A percentile compares a stretch with the other conserved stretches of the same genome.
phyloP scores from a whole-genome alignment of 1,284 basidiomycete genomes.

The Cutaneotrichosporon sp. region DNA sequence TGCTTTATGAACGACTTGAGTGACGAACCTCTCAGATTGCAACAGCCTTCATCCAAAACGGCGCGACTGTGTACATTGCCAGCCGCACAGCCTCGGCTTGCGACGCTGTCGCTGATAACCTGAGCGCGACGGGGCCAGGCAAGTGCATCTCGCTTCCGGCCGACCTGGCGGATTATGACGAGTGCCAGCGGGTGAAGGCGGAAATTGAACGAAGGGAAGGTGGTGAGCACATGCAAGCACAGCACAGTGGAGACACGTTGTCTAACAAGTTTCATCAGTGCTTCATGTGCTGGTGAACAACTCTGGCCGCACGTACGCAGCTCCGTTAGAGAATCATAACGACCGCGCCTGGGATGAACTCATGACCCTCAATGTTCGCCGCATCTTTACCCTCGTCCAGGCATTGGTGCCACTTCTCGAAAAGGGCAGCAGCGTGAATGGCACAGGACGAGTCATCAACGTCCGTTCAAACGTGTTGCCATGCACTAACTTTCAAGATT shows the following conservation, averaged over 20 bases:
- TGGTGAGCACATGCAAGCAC: too few relatives aligned
- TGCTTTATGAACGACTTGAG: background rate
- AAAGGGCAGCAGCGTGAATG: conserved; percentile 51
- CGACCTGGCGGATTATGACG: conserved; percentile 55
- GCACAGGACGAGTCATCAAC: conserved; percentile 57
- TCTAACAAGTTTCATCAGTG: too few relatives aligned
- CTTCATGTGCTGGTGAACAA: conserved; percentile 56
- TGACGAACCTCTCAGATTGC: conserved; percentile 44
- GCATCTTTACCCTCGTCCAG: conserved; percentile 3
- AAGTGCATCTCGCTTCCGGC: conserved; percentile 55
- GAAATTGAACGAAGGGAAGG: conserved; percentile 53
- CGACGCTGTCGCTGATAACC: conserved; percentile 47
- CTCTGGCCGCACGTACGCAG: conserved; percentile 22
- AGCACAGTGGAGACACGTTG: too few relatives aligned
- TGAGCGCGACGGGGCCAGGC: conserved; percentile 55
- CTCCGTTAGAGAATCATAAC: conserved; percentile 7
- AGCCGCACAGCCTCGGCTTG: conserved; percentile 36
- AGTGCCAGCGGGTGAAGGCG: conserved; percentile 53
- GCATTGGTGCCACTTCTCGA: conserved; percentile 49
- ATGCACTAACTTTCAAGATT: conserved; percentile 49
- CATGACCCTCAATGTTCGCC: conserved; percentile 12
- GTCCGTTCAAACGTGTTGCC: conserved; percentile 34
- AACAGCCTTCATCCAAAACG: conserved; percentile 38
- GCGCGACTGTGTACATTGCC: conserved; percentile 44
- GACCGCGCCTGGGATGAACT: conserved; percentile 11